Evolutionary conservation across 2,329 filamentous ascomycete species (phyloP).

Genomic region (Bipolaris bicolor): DNA sequence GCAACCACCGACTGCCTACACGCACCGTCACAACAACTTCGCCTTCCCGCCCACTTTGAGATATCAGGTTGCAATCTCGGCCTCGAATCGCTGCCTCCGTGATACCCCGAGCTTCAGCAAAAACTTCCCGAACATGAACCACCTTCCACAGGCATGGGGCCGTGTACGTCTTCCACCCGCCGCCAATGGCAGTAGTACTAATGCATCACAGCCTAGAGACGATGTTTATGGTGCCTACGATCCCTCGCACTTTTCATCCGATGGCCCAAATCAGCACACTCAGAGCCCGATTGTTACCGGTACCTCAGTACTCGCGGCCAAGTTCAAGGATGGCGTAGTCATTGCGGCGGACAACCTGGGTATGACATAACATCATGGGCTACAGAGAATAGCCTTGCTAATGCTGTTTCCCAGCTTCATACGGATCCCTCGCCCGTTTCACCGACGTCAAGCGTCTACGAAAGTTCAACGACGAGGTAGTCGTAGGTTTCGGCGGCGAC

Average conservation of each 20-base stretch:
- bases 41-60: constrained; percentile 24
- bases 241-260: constrained; percentile 76
- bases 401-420: constrained; percentile 71
- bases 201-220: constrained; percentile 77
- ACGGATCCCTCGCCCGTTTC: constrained; percentile 94
- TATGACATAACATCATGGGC: constrained; percentile 53
- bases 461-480: constrained; percentile 79
- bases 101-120: constrained; percentile 3
- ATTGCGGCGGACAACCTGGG: constrained; percentile 97
- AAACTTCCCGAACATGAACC: constrained; percentile 61
- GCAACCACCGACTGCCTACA: constrained; percentile 41
- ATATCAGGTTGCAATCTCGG: constrained; percentile 3
- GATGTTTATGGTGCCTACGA: constrained; percentile 97
- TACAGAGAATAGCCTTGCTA: constrained; percentile 14
- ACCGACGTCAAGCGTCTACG: constrained; percentile 95
- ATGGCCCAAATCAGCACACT: constrained; percentile 76
- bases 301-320: constrained; percentile 91
- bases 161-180: constrained; percentile 56
- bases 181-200: constrained; percentile 26
- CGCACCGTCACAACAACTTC: constrained; percentile 28
- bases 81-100: neutral
- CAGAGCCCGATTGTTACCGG: constrained; percentile 94
- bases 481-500: constrained; percentile 95
- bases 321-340: constrained; percentile 95
- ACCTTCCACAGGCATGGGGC: constrained; percentile 70